These are phyloP conservation scores for Tetracentron sinense DNA, from an alignment of 164 flowering plant species.

Conservation along the genomic window DNA sequence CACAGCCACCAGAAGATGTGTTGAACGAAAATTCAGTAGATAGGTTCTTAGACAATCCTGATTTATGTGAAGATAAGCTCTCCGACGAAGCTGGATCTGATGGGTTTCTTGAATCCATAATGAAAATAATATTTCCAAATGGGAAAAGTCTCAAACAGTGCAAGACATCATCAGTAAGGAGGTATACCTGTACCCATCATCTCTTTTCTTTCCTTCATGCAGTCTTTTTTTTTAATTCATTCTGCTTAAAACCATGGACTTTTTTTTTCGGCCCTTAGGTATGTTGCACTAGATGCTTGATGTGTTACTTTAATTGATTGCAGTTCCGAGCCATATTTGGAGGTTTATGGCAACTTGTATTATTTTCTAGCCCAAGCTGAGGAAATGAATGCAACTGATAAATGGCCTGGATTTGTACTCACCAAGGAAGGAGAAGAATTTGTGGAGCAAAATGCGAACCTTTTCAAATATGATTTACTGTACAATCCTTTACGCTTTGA, in stretches of 20 bases:
- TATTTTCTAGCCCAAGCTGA: slow-evolving; percentile 84
- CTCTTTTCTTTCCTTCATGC: neutral
- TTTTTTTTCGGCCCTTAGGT: neutral
- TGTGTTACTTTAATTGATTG: slow-evolving; percentile 18
- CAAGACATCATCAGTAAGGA: slow-evolving; percentile 32
- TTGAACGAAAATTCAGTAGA: slow-evolving; percentile 68
- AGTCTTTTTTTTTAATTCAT: neutral
- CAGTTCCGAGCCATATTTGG: slow-evolving; percentile 82
- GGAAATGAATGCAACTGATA: slow-evolving; percentile 90
- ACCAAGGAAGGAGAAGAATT: slow-evolving; percentile 98
- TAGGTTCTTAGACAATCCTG: slow-evolving; percentile 73
- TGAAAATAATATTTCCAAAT: slow-evolving; percentile 46
- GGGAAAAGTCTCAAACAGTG: slow-evolving; percentile 39
- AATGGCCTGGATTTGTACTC: slow-evolving; percentile 96
- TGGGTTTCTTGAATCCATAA: slow-evolving; percentile 58
- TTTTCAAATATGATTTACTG: slow-evolving; percentile 79
- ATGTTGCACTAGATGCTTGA: neutral
- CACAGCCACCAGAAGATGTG: slow-evolving; percentile 80
- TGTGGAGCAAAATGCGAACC: slow-evolving; percentile 87
- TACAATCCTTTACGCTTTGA: slow-evolving; percentile 84
- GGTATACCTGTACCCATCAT: slow-evolving; percentile 33
- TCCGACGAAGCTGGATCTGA: slow-evolving; percentile 73
- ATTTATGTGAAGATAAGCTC: slow-evolving; percentile 75
- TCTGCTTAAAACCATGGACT: neutral
- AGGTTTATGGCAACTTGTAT: slow-evolving; percentile 81